phyloP scores from a whole-genome alignment of 1,139 yeast genomes.

The Candida freyschussii region DNA sequence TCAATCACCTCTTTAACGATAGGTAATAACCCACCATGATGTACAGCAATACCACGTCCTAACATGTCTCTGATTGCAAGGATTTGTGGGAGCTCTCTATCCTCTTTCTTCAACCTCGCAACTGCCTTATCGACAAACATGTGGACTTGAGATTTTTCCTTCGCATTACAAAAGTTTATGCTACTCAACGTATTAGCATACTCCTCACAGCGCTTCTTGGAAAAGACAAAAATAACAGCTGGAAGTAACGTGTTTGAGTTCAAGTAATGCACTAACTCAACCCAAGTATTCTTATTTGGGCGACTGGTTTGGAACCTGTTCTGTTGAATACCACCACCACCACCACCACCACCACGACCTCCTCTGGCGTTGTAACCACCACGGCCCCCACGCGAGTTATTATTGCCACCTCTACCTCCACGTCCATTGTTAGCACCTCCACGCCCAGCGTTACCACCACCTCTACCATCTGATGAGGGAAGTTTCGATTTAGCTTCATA shows the following conservation, averaged over 20 bases:
- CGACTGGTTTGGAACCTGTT: slow-evolving; percentile 37
- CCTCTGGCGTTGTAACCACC: slow-evolving; percentile 25
- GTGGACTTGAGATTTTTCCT: slow-evolving; percentile 85
- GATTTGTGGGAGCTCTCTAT: slow-evolving; percentile 89
- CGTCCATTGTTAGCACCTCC: slow-evolving; percentile 28
- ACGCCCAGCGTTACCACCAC: slow-evolving; percentile 30
- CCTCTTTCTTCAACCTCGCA: slow-evolving; percentile 83
- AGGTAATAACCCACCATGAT: slow-evolving; percentile 94
- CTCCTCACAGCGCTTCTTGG: slow-evolving; percentile 89
- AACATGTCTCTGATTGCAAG: slow-evolving; percentile 74
- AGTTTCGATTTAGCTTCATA: slow-evolving; percentile 37
- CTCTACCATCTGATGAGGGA: slow-evolving; percentile 26
- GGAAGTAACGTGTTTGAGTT: slow-evolving; percentile 70
- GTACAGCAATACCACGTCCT: slow-evolving; percentile 91
- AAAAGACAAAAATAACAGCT: slow-evolving; percentile 88
- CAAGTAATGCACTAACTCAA: slow-evolving; percentile 66
- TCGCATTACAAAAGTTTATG: slow-evolving; percentile 74
- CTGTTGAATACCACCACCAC: slow-evolving; percentile 24
- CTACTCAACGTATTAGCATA: slow-evolving; percentile 77
- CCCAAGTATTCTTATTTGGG: slow-evolving; percentile 79
- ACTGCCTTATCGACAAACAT: slow-evolving; percentile 91
- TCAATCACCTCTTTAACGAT: slow-evolving; percentile 95
- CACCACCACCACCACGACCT: slow-evolving; percentile 29
- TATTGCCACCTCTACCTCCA: slow-evolving; percentile 31
- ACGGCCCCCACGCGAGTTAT: slow-evolving; percentile 34